phyloP scores from a whole-genome alignment of 768 basidiomycete species.

The Lentinus tigrinus region DNA sequence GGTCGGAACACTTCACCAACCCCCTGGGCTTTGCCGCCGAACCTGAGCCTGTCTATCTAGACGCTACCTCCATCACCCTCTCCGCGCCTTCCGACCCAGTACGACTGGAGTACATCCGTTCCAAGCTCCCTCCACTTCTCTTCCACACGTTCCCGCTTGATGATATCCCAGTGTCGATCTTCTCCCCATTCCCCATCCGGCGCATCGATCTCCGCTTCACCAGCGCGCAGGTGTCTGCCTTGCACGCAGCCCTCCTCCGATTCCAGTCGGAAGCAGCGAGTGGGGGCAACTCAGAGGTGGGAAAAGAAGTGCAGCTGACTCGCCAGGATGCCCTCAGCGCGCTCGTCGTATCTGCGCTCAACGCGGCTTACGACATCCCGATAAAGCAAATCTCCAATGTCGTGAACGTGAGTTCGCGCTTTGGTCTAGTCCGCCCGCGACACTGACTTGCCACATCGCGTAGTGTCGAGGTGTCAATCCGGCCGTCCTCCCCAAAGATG shows the following conservation, averaged over 20 bases:
- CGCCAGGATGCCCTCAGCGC: not conserved
- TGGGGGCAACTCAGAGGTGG: not conserved
- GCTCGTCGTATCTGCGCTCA: not conserved
- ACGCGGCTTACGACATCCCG: not conserved
- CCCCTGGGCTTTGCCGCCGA: not conserved
- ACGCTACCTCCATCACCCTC: not conserved
- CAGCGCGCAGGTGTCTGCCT: not conserved
- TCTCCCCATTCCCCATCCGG: not conserved
- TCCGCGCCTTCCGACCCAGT: not conserved
- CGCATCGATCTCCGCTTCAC: not conserved
- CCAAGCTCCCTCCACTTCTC: not conserved
- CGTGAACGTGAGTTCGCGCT: not conserved
- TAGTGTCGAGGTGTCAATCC: not conserved
- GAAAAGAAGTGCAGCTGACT: no score
- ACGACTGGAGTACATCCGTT: not conserved
- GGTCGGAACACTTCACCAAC: not conserved
- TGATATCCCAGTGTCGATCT: not conserved
- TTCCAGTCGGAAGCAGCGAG: not conserved
- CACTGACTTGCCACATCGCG: not conserved
- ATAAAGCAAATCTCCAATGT: not conserved
- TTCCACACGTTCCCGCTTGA: slow-evolving; percentile 1
- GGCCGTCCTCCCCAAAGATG: not conserved
- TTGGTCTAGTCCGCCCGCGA: not conserved
- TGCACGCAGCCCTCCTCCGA: not conserved
- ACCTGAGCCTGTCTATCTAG: not conserved